Evolutionary conservation across 345 rosid species (phyloP).

Genomic region (Eucalyptus dawsonii): DNA sequence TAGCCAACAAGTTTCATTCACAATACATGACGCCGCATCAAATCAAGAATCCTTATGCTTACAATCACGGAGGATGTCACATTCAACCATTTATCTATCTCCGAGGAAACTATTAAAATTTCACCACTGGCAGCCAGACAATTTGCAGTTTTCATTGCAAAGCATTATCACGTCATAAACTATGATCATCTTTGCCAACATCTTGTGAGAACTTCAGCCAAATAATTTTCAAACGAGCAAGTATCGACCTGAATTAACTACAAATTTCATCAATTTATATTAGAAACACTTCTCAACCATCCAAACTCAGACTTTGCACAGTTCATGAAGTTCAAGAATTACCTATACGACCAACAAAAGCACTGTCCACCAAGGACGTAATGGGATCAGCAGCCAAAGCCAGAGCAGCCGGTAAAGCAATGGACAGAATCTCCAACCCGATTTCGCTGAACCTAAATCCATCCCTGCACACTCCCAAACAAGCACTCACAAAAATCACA

Average conservation of each 20-base stretch:
- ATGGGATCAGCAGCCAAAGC: slow-evolving; percentile 94
- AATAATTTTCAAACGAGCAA: not conserved
- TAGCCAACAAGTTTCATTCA: not conserved
- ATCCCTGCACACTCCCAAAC: slow-evolving; percentile 1
- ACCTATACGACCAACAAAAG: slow-evolving; percentile 87
- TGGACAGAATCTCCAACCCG: slow-evolving; percentile 60
- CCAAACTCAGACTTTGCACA: not conserved
- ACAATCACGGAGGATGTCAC: not conserved
- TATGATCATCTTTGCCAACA: not conserved
- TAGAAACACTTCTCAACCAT: not conserved
- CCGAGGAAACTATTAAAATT: not conserved
- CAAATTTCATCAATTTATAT: not conserved
- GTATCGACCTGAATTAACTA: not conserved
- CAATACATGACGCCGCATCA: not conserved
- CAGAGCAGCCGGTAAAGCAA: slow-evolving; percentile 89
- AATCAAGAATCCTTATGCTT: not conserved
- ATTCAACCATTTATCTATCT: not conserved
- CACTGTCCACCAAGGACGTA: slow-evolving; percentile 73
- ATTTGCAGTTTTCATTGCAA: not conserved
- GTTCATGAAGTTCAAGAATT: not conserved
- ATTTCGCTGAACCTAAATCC: slow-evolving; percentile 43
- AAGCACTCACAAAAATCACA: not conserved
- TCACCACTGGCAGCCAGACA: not conserved
- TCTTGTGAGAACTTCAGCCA: not conserved
- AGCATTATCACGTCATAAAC: not conserved